Base-by-base conservation (phyloP, 1,139 yeast genomes). In the Geotrichum phurueaensis region DNA sequence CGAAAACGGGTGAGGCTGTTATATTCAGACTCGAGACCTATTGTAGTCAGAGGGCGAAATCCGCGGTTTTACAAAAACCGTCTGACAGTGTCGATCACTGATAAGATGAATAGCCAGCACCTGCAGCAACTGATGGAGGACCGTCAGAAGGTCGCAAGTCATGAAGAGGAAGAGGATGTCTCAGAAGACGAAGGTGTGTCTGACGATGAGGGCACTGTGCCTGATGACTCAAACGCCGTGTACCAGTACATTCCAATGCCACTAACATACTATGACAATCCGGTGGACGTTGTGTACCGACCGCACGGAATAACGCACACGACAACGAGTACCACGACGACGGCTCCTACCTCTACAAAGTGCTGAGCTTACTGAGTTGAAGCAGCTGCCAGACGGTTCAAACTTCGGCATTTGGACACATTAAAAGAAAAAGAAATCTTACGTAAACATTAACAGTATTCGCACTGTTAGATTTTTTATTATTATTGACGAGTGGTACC, bases 11-110 rank as follows among this genome's bases (percentile, higher is more conserved):
- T 68, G 59, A 67, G 69, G 48, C 65, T 69, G 49, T 65, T 65
- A 36, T 68, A 63, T 3, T 65, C 76, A 20, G 66, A 67, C 55
- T 74, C 79, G 0, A 67, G 78, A 43, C 87, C 87, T 0, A 81
- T 84, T 5, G 82, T 84, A 39, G 89, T 84, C 2, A 73, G 89
- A 63, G 89, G 89, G 2, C 73, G 89, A 62, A 85, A 84, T 66
- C 89, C 89, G 2, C 78, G 84, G 31, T 85, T 85, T 66, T 84
- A 84, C 67, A 78, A 80, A 31, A 84, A 83, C 63, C 61, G 61
- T 18, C 43, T 49, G 23, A 59, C 57, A 18, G 55, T 59, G 36
- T 53, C 57, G 23, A 59, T 59, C 48, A 50, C 58, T 3, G 61
- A 59, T n/a, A 39, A 39, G 45, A 39, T 39, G 56, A 47, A 6